A percentile compares a stretch with the other conserved stretches of the same genome.
These are phyloP conservation scores for Willaertia magna DNA, from an alignment of 208 protist species.

Conservation along the genomic window DNA sequence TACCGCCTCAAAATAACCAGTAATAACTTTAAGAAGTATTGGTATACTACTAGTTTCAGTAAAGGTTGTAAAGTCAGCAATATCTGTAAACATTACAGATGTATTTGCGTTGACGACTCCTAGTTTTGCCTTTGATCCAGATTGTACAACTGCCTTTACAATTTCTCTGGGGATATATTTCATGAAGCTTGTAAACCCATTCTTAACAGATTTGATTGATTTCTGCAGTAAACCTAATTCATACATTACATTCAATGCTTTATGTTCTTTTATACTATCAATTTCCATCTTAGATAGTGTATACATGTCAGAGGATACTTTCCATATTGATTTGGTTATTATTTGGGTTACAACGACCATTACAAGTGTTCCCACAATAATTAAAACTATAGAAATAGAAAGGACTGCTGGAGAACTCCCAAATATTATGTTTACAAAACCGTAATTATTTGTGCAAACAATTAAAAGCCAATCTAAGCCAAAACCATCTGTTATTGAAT, in stretches of 20 bases:
- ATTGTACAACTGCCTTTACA: neutral
- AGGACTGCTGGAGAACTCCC: neutral
- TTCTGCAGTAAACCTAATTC: neutral
- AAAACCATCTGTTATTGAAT: neutral
- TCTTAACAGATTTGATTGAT: neutral
- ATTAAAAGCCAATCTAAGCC: neutral
- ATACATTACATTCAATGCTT: neutral
- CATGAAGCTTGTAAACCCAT: neutral
- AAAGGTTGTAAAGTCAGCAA: constrained; percentile 1
- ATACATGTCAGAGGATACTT: neutral
- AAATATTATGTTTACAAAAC: neutral
- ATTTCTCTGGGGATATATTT: neutral
- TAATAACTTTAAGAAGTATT: neutral
- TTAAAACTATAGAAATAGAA: neutral
- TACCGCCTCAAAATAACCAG: neutral
- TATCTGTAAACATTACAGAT: constrained; percentile 6
- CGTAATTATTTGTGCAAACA: neutral
- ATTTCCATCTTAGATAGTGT: neutral
- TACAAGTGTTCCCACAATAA: neutral
- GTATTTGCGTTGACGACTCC: neutral
- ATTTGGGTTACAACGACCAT: neutral
- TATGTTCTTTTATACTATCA: neutral
- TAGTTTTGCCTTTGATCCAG: neutral
- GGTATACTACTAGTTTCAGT: neutral
- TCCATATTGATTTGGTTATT: neutral